phyloP scores from a whole-genome alignment of 805 yeast genomes.

The Candida incommunis region DNA sequence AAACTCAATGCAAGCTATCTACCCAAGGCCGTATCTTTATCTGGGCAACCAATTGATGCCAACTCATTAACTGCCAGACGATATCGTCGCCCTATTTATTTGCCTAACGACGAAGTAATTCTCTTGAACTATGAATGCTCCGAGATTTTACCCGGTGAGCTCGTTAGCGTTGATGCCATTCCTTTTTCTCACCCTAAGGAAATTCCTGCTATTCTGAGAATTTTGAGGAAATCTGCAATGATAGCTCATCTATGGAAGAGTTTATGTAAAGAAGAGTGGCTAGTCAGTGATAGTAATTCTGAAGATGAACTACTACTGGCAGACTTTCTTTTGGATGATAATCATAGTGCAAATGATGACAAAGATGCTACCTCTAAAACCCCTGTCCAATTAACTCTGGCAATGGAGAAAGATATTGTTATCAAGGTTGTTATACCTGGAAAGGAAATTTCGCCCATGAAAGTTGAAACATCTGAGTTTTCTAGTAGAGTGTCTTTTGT shows the following conservation, averaged over 20 bases:
- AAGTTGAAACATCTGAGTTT: not conserved
- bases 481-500: not conserved
- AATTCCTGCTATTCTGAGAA: not conserved
- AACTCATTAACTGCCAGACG: not conserved
- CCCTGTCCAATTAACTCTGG: not conserved
- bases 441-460: not conserved
- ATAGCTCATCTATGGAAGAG: not conserved
- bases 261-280: not conserved
- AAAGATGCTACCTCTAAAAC: not conserved
- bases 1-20: not conserved
- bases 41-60: not conserved
- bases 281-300: not conserved
- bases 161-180: not conserved
- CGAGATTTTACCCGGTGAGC: not conserved
- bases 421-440: not conserved
- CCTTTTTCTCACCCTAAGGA: not conserved
- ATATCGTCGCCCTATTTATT: not conserved
- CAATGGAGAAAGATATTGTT: not conserved
- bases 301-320: not conserved
- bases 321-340: not conserved
- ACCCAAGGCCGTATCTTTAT: not conserved
- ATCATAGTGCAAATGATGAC: not conserved
- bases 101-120: not conserved
- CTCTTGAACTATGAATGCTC: not conserved
- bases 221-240: not conserved